Base-by-base conservation (phyloP, 306 rosid species). In the Prunus mume region DNA sequence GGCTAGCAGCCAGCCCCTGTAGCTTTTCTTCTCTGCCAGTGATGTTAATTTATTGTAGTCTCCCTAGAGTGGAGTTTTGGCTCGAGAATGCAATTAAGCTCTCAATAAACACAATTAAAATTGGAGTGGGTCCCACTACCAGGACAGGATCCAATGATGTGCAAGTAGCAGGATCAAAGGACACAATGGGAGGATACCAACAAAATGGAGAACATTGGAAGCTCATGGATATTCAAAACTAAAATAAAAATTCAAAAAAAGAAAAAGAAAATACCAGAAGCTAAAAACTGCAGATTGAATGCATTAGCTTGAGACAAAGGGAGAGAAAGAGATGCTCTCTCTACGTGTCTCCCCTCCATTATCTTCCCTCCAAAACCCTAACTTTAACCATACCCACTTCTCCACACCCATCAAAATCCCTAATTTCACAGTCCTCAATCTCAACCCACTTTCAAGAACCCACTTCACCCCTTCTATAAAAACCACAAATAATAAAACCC, bases 291-390 rank as follows among this genome's bases (percentile, higher is more conserved):
- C 25, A 22, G 71, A 34, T 12, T 54, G 57, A 15, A 38, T 5
- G 70, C 51, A n/a, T 4, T 69, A 28, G 25, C 45, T 25, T 27
- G 55, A 54, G 18, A 52, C 18, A 71, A n/a, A 60, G 38, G 43
- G 43, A 38, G 43, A 38, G 43, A 38, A 38, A 87, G 81, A 71
- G 18, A 93, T 93, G 98, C 60, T 84, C 67, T 87, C 96, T 68
- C 81, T 89, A 71, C 82, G 69, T 10, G 67, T 84, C 84, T 71
- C 60, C 76, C 77, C 87, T 20, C 78, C 89, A 19, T 80, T 81
- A 2, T 83, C 91, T 18, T 84, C 90, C 46, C 74, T 85, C 58
- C 86, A 82, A 80, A 83, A 72, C 83, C 84, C 83, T 34, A 74
- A 68, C 68, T 62, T 71, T 20, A 69, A 63, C 68, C 78, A 65